Conservation (phyloP, 495 filamentous ascomycete genomes). For the Lophium mytilinum region DNA sequence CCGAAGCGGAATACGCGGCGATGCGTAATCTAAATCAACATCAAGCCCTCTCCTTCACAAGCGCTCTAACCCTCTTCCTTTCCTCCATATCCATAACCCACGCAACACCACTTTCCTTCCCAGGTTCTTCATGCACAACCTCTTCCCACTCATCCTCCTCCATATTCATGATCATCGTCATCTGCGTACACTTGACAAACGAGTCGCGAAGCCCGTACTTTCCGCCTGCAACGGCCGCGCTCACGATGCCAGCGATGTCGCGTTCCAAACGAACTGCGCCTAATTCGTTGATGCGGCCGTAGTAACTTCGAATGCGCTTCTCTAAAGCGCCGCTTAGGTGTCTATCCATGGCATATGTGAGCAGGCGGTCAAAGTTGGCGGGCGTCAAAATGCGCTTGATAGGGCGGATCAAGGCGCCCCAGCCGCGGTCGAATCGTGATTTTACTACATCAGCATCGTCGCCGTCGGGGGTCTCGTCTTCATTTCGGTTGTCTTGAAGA, state of each 20-base stretch:
- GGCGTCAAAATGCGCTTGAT: slow-evolving; percentile 77
- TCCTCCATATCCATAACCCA: slow-evolving; percentile 57
- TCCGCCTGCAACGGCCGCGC: slow-evolving; percentile 62
- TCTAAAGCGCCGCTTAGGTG: slow-evolving; percentile 74
- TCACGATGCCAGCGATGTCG: slow-evolving; percentile 74
- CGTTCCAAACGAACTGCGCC: slow-evolving; percentile 84
- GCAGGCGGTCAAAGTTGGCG: slow-evolving; percentile 58
- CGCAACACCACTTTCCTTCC: slow-evolving; percentile 34
- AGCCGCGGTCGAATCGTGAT: slow-evolving; percentile 66
- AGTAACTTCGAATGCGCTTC: slow-evolving; percentile 82
- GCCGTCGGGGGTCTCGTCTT: slow-evolving; percentile 20
- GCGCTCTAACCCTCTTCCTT: slow-evolving; percentile 51
- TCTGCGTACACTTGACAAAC: slow-evolving; percentile 74
- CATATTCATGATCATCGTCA: slow-evolving; percentile 87
- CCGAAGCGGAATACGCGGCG: too few relatives aligned
- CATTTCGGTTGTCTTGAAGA: slow-evolving; percentile 41
- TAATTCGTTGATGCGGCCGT: slow-evolving; percentile 69
- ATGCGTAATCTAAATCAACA: too few relatives aligned
- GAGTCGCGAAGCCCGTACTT: slow-evolving; percentile 72
- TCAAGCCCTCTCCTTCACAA: slow-evolving; percentile 37
- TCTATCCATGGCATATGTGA: slow-evolving; percentile 55
- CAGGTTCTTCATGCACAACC: slow-evolving; percentile 40
- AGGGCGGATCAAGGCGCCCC: slow-evolving; percentile 77
- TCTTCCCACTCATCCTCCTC: slow-evolving; percentile 98
- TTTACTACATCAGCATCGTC: slow-evolving; percentile 50